These are phyloP conservation scores for Bryum argenteum DNA, from an alignment of 225 moss, liverwort and hornwort species.

Conservation along the genomic window DNA sequence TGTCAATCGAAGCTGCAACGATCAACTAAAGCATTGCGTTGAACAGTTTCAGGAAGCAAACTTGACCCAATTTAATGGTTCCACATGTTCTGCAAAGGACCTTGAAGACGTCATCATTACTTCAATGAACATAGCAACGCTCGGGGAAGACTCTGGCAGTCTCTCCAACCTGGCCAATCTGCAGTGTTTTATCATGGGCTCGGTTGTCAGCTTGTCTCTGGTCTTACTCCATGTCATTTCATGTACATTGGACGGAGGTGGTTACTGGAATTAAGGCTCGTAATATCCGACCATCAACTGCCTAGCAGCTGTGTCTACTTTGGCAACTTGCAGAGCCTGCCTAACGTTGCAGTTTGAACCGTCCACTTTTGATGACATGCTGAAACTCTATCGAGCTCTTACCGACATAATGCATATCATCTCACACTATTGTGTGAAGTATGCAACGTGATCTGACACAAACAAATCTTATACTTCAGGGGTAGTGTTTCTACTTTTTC, in stretches of 20 bases:
- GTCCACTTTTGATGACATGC: too few relatives aligned
- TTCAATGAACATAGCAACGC: constrained; percentile 41
- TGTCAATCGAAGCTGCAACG: constrained; percentile 48
- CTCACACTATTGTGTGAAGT: too few relatives aligned
- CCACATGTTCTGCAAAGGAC: constrained; percentile 37
- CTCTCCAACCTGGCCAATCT: constrained; percentile 2
- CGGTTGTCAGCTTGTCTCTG: constrained; percentile 9
- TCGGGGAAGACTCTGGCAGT: constrained; percentile 21
- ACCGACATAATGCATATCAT: too few relatives aligned
- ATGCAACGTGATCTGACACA: too few relatives aligned
- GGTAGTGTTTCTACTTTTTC: too few relatives aligned
- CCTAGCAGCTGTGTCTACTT: background rate
- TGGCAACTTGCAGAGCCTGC: background rate
- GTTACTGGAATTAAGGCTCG: background rate
- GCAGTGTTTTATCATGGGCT: constrained; percentile 2
- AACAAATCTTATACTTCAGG: too few relatives aligned
- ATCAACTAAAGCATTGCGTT: constrained; percentile 34
- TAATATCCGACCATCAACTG: background rate
- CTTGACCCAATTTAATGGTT: constrained; percentile 34
- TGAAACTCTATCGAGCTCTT: too few relatives aligned
- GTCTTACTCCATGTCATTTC: constrained; percentile 10
- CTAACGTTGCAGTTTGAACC: background rate
- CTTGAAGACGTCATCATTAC: constrained; percentile 39
- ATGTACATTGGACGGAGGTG: background rate
- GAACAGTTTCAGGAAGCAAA: constrained; percentile 35